Conservation (phyloP, 129 eudicot species). For the Tagetes patula region DNA sequence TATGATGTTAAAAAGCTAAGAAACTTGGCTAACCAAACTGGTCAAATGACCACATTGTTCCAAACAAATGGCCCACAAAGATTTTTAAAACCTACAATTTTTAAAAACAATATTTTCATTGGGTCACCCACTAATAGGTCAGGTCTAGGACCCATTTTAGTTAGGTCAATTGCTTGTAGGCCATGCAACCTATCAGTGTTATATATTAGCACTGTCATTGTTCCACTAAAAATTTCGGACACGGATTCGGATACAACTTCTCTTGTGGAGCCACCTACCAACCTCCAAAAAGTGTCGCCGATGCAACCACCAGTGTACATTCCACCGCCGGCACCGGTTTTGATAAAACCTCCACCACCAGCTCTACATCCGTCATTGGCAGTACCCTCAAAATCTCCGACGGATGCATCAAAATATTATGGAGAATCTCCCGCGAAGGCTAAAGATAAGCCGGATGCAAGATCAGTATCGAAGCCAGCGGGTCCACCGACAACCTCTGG, state of each 20-base stretch:
- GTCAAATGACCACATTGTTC: conserved; percentile 39
- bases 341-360: background rate
- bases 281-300: background rate
- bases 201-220: conserved; percentile 39
- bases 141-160: conserved; percentile 33
- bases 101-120: conserved; percentile 19
- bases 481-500: background rate
- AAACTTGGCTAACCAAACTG: conserved; percentile 16
- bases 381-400: background rate
- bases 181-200: conserved; percentile 51
- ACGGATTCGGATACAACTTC: conserved; percentile 15
- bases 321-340: background rate
- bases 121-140: conserved; percentile 42
- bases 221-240: conserved; percentile 32
- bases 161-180: conserved; percentile 33
- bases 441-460: background rate
- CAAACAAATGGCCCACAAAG: conserved; percentile 52
- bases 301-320: background rate
- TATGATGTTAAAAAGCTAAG: conserved; percentile 38
- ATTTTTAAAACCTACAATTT: conserved; percentile 34
- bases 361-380: background rate
- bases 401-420: background rate
- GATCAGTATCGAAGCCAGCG: background rate
- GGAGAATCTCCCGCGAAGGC: background rate
- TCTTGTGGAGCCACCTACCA: too few species aligned